Evolutionary conservation across 345 rosid genomes (phyloP).

Genomic region (Eucalyptus marginata): DNA sequence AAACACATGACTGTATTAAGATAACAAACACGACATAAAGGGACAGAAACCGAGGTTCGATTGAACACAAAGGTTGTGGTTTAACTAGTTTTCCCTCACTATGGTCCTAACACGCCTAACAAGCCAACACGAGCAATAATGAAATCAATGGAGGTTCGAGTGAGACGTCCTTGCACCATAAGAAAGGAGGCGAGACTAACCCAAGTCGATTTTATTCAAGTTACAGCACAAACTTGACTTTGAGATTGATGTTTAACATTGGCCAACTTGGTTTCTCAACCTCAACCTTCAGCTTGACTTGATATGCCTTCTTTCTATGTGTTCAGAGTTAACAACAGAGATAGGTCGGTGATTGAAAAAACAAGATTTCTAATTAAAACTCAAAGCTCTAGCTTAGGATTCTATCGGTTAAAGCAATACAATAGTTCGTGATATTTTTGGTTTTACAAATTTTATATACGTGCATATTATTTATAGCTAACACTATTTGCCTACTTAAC

Average conservation of each 20-base stretch:
- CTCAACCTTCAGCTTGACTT: not conserved
- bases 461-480: not conserved
- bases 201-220: not conserved
- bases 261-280: not conserved
- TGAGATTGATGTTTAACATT: not conserved
- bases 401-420: not conserved
- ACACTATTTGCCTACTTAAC: not conserved
- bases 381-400: not conserved
- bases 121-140: not conserved
- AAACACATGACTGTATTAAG: not conserved
- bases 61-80: not conserved
- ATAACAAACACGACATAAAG: not conserved
- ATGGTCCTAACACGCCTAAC: not conserved
- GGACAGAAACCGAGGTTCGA: not conserved
- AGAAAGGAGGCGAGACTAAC: not conserved
- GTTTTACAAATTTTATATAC: not conserved
- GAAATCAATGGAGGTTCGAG: not conserved
- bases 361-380: not conserved
- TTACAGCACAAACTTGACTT: not conserved
- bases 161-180: not conserved
- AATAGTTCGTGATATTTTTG: not conserved
- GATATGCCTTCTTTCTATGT: not conserved
- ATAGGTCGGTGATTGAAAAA: not conserved
- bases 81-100: not conserved
- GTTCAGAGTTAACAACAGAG: not conserved